These are phyloP conservation scores for Corylus americana DNA, from an alignment of 306 rosid species.

Conservation along the genomic window DNA sequence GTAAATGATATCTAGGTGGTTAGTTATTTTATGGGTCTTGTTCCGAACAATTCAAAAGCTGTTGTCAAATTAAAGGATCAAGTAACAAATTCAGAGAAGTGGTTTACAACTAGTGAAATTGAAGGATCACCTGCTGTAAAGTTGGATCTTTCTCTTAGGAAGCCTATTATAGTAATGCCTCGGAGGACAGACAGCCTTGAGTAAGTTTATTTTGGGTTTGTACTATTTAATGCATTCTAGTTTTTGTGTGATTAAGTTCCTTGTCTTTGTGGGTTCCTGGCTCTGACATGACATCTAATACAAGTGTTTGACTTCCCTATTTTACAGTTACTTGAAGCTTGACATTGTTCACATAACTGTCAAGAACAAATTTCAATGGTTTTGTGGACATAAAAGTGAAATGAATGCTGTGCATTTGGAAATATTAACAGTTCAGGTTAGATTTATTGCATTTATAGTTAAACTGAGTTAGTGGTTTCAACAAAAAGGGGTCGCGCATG, in stretches of 20 bases:
- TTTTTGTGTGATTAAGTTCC: conserved; percentile 6
- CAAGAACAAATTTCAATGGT: conserved; percentile 80
- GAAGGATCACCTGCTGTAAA: conserved; percentile 98
- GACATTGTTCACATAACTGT: conserved; percentile 93
- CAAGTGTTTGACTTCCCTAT: conserved; percentile 35
- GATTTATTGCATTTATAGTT: conserved; percentile 25
- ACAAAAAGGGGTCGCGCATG: conserved; percentile 20
- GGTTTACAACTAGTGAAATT: conserved; percentile 86
- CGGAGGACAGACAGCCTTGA: conserved; percentile 82
- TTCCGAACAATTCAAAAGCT: conserved; percentile 72
- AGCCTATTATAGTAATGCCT: conserved; percentile 97
- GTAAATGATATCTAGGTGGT: conserved; percentile 58
- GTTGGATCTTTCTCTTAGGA: conserved; percentile 83
- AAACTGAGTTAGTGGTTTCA: conserved; percentile 14
- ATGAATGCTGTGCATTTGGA: conserved; percentile 88
- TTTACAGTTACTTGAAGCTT: conserved; percentile 88
- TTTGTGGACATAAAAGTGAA: conserved; percentile 79
- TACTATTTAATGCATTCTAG: conserved; percentile 10
- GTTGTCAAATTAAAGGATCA: conserved; percentile 80
- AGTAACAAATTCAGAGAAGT: conserved; percentile 89
- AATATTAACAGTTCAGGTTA: conserved; percentile 73
- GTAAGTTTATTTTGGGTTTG: conserved; percentile 48
- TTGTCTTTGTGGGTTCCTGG: conserved; percentile 2
- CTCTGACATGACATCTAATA: conserved; percentile 16
- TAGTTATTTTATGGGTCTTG: conserved; percentile 92